Base-by-base conservation (phyloP, 2,329 filamentous ascomycete genomes). In the Hortaea werneckii region DNA sequence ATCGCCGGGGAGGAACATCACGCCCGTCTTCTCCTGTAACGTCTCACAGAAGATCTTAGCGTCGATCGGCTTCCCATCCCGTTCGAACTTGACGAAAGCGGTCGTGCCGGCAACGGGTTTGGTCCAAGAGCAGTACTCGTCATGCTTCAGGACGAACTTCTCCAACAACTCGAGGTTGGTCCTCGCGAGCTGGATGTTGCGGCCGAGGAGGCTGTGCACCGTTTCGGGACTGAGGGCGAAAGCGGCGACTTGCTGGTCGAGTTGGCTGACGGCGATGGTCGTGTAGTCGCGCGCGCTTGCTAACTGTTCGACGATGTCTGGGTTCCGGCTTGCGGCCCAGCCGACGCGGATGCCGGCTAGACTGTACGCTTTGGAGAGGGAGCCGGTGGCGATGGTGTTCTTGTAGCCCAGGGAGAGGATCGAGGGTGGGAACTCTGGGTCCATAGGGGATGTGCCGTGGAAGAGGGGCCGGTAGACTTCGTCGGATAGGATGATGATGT, bases 401-500 rank as follows among this genome's bases (percentile, higher is more conserved):
- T 76, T 67, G 64, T 94, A 92, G 38, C 80, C 82, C 38, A 92
- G 69, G 0, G 83, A 79, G 1, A 88, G 71, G 8, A 82, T 73
- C 0, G 85, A 87, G 0, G 84, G 82, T 2, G 77, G 84, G 46
- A 76, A 76, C 13, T 74, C 72, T 3, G 65, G 54, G 47, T 76
- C 71, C 29, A 72, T 62, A 0, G 76, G 74, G 29, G 65, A 72
- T 60, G 77, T 77, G 44, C 76, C 76, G 64, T 94, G 86, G 69
- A 88, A 94, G 3, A 94, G 70, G 0, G 87, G 88, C 1, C 85
- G 76, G 64, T 90, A 94, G 26, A 92, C 87, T 67, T 94, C 87
- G 58, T 94, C 86, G 6, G 77, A 77, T 47, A 90, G 70, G 44
- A 94, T 68, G 41, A 76, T 78, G 45, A 92, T 80, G 44, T 75